A percentile compares a stretch with the other conserved stretches of the same genome.
phyloP scores from a whole-genome alignment of 2,329 filamentous ascomycete species.

The Sclerotinia nivalis region DNA sequence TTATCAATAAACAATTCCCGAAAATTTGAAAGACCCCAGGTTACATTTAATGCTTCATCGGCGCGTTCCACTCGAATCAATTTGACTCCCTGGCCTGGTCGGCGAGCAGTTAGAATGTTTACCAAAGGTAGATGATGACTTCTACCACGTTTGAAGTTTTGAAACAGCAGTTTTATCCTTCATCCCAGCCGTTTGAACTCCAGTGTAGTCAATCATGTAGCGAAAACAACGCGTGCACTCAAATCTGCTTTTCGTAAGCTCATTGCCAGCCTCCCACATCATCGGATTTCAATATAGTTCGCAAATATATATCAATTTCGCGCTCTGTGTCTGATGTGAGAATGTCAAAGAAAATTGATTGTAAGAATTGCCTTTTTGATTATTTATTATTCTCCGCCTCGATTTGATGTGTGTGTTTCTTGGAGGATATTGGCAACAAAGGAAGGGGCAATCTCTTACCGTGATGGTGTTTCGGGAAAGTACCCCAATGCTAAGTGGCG shows the following conservation, averaged over 20 bases:
- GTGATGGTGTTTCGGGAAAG: neutral
- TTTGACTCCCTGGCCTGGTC: neutral
- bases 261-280: neutral
- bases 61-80: neutral
- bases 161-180: neutral
- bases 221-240: neutral
- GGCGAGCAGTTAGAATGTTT: neutral
- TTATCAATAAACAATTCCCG: neutral
- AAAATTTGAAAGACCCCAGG: neutral
- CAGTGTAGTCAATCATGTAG: neutral
- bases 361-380: neutral
- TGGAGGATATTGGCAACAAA: too few species aligned
- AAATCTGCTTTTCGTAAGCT: neutral
- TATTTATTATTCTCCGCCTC: neutral
- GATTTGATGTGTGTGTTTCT: neutral
- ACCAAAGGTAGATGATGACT: neutral
- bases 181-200: neutral
- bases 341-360: too few species aligned
- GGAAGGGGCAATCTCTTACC: neutral
- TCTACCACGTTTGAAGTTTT: neutral
- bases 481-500: neutral
- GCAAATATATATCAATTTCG: neutral
- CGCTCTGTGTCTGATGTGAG: neutral
- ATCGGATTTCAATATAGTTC: neutral
- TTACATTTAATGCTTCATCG: neutral